A percentile compares a stretch with the other conserved stretches of the same genome.
Conservation (phyloP, 2,329 filamentous ascomycete species). For the Fusarium continuum region DNA sequence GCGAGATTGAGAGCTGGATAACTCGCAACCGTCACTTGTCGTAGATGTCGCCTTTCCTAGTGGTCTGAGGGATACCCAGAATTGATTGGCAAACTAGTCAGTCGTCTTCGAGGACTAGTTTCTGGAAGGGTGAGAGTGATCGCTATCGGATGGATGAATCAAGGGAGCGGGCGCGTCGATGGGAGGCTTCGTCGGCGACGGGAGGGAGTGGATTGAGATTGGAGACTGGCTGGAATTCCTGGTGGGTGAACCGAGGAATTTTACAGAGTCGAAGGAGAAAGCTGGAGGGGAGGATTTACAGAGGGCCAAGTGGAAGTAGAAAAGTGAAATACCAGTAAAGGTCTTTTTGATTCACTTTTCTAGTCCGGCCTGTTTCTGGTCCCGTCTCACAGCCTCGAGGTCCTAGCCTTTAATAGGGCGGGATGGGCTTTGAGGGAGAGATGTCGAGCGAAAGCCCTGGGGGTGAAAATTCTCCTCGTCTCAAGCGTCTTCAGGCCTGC, state of each 20-base stretch:
- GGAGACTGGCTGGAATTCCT: constrained; percentile 51
- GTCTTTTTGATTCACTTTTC: constrained; percentile 49
- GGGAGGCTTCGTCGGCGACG: constrained; percentile 31
- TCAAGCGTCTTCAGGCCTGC: constrained; percentile 50
- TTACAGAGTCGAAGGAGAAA: constrained; percentile 34
- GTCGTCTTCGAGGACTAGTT: constrained; percentile 39
- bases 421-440: constrained; percentile 35
- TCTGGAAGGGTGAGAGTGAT: constrained; percentile 50
- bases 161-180: constrained; percentile 46
- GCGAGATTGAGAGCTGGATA: constrained; percentile 18
- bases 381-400: constrained; percentile 42
- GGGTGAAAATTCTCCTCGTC: constrained; percentile 48
- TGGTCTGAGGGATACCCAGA: constrained; percentile 50
- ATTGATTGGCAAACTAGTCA: constrained; percentile 38
- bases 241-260: constrained; percentile 56
- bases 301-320: constrained; percentile 35
- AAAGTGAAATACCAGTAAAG: constrained; percentile 54
- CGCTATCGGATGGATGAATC: constrained; percentile 34
- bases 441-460: constrained; percentile 35
- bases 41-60: constrained; percentile 12
- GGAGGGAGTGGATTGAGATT: constrained; percentile 38
- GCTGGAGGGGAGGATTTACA: constrained; percentile 32
- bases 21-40: constrained; percentile 29
- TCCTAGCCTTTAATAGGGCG: constrained; percentile 45
- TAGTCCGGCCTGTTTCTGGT: constrained; percentile 38